Evolutionary conservation across 208 protist species (phyloP).

Genomic region (Porcisia deanei): DNA sequence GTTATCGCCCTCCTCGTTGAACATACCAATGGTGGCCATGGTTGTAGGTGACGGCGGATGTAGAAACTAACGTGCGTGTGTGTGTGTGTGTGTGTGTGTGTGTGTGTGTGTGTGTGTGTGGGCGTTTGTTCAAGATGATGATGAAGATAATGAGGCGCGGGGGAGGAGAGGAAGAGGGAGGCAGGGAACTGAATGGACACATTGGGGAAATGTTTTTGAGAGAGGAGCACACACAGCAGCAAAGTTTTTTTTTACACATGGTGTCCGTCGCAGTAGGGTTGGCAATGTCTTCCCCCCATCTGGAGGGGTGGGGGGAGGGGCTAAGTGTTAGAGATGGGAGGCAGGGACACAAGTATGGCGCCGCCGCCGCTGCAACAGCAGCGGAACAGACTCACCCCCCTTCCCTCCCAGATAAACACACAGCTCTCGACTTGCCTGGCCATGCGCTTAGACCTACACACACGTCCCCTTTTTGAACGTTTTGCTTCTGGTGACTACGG

Average conservation of each 20-base stretch:
- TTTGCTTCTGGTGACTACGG: too few species aligned
- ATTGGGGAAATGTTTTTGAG: background rate
- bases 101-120: background rate
- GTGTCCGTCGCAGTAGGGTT: too few species aligned
- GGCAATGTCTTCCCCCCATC: too few species aligned
- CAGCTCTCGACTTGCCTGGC: too few species aligned
- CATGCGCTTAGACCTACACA: too few species aligned
- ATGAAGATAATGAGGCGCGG: background rate
- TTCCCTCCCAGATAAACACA: too few species aligned
- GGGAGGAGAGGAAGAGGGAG: background rate
- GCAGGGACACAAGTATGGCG: too few species aligned
- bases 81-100: background rate
- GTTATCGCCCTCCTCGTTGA: constrained; percentile 92
- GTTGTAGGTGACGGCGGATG: constrained; percentile 12
- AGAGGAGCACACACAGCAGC: background rate
- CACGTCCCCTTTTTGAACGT: too few species aligned
- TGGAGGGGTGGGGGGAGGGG: too few species aligned
- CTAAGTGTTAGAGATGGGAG: too few species aligned
- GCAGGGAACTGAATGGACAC: background rate
- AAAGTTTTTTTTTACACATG: background rate
- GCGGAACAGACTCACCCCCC: too few species aligned
- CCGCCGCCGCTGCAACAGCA: too few species aligned
- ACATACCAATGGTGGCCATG: constrained; percentile 88
- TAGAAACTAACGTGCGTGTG: background rate
- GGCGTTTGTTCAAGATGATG: background rate